phyloP scores from a whole-genome alignment of 495 filamentous ascomycete species.

The Chaetomium tenue region DNA sequence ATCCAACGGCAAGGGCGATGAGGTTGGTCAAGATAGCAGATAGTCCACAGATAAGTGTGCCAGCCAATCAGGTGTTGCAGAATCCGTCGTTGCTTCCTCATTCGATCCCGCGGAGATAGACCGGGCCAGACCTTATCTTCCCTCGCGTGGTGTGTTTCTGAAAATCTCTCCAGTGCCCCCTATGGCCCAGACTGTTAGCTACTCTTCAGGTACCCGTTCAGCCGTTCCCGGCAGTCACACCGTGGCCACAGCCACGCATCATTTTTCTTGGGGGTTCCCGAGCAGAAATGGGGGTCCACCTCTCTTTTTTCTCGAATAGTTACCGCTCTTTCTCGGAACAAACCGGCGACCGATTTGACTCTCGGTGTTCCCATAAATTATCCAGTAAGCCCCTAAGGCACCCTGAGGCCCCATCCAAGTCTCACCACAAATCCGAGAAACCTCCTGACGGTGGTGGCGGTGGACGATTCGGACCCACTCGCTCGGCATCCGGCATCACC shows the following conservation, averaged over 20 bases:
- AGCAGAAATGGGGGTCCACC: background rate
- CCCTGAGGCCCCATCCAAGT: background rate
- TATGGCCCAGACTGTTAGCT: background rate
- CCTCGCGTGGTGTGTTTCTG: background rate
- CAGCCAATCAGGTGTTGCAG: slow-evolving; percentile 19
- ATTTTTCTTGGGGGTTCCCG: background rate
- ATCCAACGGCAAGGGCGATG: background rate
- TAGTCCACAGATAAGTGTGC: slow-evolving; percentile 17
- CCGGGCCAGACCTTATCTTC: background rate
- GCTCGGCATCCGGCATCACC: background rate
- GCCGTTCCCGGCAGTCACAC: background rate
- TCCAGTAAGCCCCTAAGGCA: too few relatives aligned
- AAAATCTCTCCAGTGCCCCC: background rate
- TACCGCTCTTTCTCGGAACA: too few relatives aligned
- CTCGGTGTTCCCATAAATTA: too few relatives aligned
- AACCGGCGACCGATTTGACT: too few relatives aligned
- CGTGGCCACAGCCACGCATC: background rate
- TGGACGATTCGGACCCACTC: background rate
- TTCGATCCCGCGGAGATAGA: slow-evolving; percentile 24
- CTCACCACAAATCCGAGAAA: background rate
- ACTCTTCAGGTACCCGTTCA: background rate
- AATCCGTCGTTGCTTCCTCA: slow-evolving; percentile 8
- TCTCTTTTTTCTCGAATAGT: too few relatives aligned
- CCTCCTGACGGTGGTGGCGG: background rate
- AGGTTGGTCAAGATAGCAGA: slow-evolving; percentile 15